A percentile compares a stretch with the other conserved stretches of the same genome.
Evolutionary conservation across 306 rosid genomes (phyloP).

Genomic region (Malus sylvestris): DNA sequence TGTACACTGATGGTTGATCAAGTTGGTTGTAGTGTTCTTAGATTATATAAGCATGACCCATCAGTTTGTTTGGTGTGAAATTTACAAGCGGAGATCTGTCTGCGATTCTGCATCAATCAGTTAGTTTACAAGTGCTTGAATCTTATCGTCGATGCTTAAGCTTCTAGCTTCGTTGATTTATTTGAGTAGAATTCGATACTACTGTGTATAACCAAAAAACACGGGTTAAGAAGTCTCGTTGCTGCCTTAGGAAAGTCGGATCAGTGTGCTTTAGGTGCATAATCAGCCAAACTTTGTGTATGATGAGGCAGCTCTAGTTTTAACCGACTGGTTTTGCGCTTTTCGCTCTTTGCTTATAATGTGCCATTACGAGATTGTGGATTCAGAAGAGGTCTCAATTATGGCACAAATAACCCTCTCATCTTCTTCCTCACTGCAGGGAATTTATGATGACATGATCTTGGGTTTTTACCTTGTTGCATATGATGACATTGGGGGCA

Average conservation of each 20-base stretch:
- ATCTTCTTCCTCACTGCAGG: conserved; percentile 49
- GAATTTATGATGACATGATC: conserved; percentile 65
- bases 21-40: neutral
- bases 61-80: neutral
- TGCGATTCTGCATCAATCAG: neutral
- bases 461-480: conserved; percentile 74
- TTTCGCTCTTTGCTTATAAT: conserved; percentile 7
- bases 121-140: neutral
- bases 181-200: neutral
- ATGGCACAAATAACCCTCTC: conserved; percentile 19
- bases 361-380: conserved; percentile 17
- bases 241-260: neutral
- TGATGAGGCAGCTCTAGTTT: neutral
- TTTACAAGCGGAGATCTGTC: neutral
- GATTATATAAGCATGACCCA: neutral
- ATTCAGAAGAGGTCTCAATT: conserved; percentile 14
- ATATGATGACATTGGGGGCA: conserved; percentile 87
- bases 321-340: conserved; percentile 5
- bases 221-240: neutral
- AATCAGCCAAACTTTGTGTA: neutral
- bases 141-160: neutral
- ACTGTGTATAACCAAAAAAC: neutral
- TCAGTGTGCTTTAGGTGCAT: neutral
- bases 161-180: neutral
- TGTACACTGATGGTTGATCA: neutral